Conservation (phyloP, 31 red algal genomes). For the Odonthalia washingtoniensis region DNA sequence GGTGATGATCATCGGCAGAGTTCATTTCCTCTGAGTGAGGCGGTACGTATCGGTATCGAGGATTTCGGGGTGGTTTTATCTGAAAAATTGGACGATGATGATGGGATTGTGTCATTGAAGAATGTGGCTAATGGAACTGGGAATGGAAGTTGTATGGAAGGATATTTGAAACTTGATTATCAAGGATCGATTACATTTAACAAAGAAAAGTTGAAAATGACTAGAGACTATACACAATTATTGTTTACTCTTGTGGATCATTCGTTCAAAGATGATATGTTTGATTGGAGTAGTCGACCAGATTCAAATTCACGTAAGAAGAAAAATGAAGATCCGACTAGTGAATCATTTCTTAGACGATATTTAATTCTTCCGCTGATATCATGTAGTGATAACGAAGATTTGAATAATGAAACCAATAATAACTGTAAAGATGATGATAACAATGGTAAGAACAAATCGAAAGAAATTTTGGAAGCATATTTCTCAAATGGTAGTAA, state of each 20-base stretch:
- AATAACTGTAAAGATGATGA: not conserved
- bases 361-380: constrained; percentile 55
- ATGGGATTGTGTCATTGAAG: constrained; percentile 30
- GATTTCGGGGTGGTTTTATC: constrained; percentile 63
- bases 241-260: constrained; percentile 40
- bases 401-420: not conserved
- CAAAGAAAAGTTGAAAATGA: constrained; percentile 17
- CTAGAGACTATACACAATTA: constrained; percentile 43
- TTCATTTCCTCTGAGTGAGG: constrained; percentile 3
- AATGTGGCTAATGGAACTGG: constrained; percentile 41
- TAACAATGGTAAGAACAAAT: not conserved
- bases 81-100: constrained; percentile 39
- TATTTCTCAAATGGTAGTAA: too few relatives aligned
- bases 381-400: not conserved
- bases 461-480: not conserved
- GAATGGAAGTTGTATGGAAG: constrained; percentile 25
- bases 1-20: not conserved
- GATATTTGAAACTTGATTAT: constrained; percentile 47
- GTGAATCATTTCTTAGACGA: constrained; percentile 5
- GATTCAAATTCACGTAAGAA: not conserved
- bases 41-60: constrained; percentile 40
- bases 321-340: not conserved
- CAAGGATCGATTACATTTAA: constrained; percentile 46
- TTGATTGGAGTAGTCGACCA: constrained; percentile 56
- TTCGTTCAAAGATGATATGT: constrained; percentile 8